These are phyloP conservation scores for Yamadazyma pseudoaaseri DNA, from an alignment of 1,139 yeast genomes.

Conservation along the genomic window DNA sequence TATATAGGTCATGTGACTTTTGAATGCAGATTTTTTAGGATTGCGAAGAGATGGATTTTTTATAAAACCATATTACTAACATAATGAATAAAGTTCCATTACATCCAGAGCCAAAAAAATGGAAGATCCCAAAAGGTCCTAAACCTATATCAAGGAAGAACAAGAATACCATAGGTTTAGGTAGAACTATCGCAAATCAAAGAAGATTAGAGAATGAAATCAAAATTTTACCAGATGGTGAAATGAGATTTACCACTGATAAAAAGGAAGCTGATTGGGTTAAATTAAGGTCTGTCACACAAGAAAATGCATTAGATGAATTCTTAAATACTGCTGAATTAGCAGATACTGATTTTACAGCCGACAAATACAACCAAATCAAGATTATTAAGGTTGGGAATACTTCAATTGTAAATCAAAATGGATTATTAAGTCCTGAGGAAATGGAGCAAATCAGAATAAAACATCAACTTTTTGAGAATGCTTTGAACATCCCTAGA, in stretches of 20 bases:
- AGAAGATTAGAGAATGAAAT: conserved; percentile 68
- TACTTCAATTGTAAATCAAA: conserved; percentile 47
- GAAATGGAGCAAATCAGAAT: conserved; percentile 64
- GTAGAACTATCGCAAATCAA: conserved; percentile 78
- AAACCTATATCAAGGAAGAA: conserved; percentile 83
- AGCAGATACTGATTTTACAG: conserved; percentile 95
- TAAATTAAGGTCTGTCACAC: conserved; percentile 88
- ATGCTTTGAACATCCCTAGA: conserved; percentile 88
- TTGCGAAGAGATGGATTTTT: conserved; percentile 4
- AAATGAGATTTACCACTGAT: conserved; percentile 79
- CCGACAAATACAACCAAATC: conserved; percentile 81
- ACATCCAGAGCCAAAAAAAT: conserved; percentile 49
- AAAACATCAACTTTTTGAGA: conserved; percentile 72
- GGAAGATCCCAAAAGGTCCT: conserved; percentile 84
- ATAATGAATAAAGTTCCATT: conserved; percentile 38
- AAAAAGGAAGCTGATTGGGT: conserved; percentile 87
- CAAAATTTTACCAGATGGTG: conserved; percentile 79
- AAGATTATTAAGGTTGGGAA: conserved; percentile 78
- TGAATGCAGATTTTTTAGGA: neutral
- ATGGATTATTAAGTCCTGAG: conserved; percentile 58
- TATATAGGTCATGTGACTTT: neutral
- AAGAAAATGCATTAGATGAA: conserved; percentile 91
- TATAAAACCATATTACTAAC: neutral
- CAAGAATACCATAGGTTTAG: conserved; percentile 81
- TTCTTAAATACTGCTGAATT: conserved; percentile 91